phyloP scores from a whole-genome alignment of 805 yeast genomes.

The Yamadazyma sp. region DNA sequence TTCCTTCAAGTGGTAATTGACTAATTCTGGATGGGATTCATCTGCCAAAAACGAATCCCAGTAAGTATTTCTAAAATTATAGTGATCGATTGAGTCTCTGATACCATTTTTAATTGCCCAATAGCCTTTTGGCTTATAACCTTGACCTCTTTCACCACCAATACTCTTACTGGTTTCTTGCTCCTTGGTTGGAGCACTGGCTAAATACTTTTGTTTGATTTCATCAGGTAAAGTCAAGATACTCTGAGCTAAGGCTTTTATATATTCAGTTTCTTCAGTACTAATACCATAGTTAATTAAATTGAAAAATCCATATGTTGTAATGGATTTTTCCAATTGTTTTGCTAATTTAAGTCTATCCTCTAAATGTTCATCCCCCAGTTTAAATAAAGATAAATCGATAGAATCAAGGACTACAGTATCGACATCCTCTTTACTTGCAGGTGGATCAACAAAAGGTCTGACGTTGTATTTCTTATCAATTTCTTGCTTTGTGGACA shows the following conservation, averaged over 20 bases:
- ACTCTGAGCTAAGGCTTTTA: slow-evolving; percentile 23
- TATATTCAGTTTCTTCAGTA: slow-evolving; percentile 16
- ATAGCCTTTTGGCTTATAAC: slow-evolving; percentile 47
- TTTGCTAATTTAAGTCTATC: slow-evolving; percentile 31
- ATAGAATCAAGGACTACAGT: slow-evolving; percentile 28
- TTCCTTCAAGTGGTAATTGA: slow-evolving; percentile 36
- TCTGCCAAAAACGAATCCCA: slow-evolving; percentile 28
- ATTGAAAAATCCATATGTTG: slow-evolving; percentile 45
- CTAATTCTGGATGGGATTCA: slow-evolving; percentile 39
- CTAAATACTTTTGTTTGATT: slow-evolving; percentile 21
- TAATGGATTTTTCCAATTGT: slow-evolving; percentile 35
- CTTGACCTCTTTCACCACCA: slow-evolving; percentile 48
- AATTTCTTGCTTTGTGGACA: slow-evolving; percentile 7
- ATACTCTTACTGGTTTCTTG: slow-evolving; percentile 24
- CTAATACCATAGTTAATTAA: slow-evolving; percentile 25
- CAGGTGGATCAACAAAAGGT: slow-evolving; percentile 21
- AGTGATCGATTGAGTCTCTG: slow-evolving; percentile 43
- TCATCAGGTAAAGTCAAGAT: slow-evolving; percentile 25
- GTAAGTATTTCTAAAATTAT: slow-evolving; percentile 39
- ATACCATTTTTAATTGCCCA: slow-evolving; percentile 46
- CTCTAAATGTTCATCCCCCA: slow-evolving; percentile 32
- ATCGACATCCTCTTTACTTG: slow-evolving; percentile 13
- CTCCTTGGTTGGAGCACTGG: slow-evolving; percentile 29
- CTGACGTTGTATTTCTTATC: slow-evolving; percentile 22
- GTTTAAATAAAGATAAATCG: slow-evolving; percentile 32